phyloP scores from a whole-genome alignment of 352 stramenopile genomes.

The Phytopythium kandeliae region DNA sequence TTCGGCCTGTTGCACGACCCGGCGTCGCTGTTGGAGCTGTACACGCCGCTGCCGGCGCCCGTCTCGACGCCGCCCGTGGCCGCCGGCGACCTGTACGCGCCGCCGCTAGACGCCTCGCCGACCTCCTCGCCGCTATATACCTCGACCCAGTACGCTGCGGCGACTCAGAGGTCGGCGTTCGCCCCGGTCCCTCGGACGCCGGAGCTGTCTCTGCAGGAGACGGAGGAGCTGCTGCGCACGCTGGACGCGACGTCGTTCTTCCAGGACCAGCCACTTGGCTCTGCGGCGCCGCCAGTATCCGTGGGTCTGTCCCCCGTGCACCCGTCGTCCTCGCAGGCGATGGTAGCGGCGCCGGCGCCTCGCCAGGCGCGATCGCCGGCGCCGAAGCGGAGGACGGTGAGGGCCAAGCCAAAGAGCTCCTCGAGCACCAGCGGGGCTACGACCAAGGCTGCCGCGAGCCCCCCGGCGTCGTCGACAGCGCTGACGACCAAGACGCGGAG shows the following conservation, averaged over 20 bases:
- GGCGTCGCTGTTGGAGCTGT: conserved; percentile 1
- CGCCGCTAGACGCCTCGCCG: background rate
- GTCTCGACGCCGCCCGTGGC: background rate
- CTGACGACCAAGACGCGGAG: conserved; percentile 4
- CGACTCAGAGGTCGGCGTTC: background rate
- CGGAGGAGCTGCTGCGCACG: conserved; percentile 19
- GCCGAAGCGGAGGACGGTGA: background rate
- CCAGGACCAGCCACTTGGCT: conserved; percentile 1
- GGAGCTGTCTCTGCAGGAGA: conserved; percentile 25
- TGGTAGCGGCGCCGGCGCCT: background rate
- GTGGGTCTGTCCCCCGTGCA: background rate
- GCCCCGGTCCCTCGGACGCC: background rate
- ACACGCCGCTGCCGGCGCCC: conserved; percentile 1
- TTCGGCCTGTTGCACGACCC: conserved; percentile 5
- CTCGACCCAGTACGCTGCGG: background rate
- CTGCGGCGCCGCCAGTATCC: background rate
- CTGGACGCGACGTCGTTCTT: conserved; percentile 15
- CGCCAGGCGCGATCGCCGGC: background rate
- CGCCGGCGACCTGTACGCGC: background rate
- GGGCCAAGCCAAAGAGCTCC: background rate
- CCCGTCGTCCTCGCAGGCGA: background rate
- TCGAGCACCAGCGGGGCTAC: background rate
- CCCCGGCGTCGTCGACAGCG: background rate
- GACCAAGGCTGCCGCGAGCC: background rate
- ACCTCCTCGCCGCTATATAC: background rate